Base-by-base conservation (phyloP, 495 filamentous ascomycete genomes). In the Penicillium roqueforti region DNA sequence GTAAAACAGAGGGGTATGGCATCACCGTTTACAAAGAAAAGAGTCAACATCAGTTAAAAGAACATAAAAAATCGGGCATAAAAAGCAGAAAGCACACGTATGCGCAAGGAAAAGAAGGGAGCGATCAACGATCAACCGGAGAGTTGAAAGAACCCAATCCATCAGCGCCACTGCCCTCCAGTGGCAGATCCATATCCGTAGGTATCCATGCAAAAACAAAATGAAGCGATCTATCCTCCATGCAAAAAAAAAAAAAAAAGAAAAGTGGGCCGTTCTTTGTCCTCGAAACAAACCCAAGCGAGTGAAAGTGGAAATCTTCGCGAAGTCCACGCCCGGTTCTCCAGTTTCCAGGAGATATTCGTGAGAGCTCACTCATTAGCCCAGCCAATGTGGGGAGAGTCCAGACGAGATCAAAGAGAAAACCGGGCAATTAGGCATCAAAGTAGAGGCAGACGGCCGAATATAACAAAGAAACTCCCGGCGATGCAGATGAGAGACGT, bases 401-500 rank as follows among this genome's bases (percentile, higher is more conserved):
- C 22, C 10, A 16, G 11, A 26, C 37, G 48, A 31, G 18, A 29
- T 32, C 20, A 23, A 42, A 51, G 38, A 42, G 29, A 51, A 22
- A 9, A 16, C 37, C 34, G 31, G 39, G 23, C 49, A 60, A 41
- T 43, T 47, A 32, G 36, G 55, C 54, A 40, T 48, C 38, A 39
- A 38, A 42, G 39, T 31, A 42, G 44, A 53, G 49, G 41, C 39
- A 60, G 45, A 46, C 22, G 29, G 59, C 62, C 63, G 51, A 49
- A 51, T 47, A 39, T 51, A 43, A 54, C 42, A 51, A 57, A 60
- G 47, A 61, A 70, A 71, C 68, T 65, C 66, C 69, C 66, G 59
- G 61, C 59, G 65, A 74, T 74, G 71, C 69, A 70, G 63, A 59
- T 58, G 61, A 62, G 53, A 51, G 58, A 31, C 4, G 9, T 31